A percentile compares a stretch with the other conserved stretches of the same genome.
Conservation (phyloP, 2,329 filamentous ascomycete species). For the Herpotrichia juniperi region DNA sequence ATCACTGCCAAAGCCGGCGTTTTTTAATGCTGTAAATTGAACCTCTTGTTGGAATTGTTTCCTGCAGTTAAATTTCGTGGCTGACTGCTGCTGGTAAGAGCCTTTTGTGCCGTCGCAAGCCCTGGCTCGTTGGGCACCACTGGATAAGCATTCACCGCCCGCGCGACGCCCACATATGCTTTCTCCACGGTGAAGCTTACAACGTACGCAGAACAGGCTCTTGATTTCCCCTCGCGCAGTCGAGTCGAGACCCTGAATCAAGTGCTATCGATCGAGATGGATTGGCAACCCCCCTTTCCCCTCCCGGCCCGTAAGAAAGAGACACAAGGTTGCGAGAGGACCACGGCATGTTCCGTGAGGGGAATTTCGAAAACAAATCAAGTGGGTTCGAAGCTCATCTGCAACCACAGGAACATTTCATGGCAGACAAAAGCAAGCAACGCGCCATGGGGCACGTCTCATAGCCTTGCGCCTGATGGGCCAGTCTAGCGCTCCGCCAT, state of each 20-base stretch:
- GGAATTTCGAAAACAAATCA: not conserved
- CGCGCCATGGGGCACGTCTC: not conserved
- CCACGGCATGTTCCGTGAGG: not conserved
- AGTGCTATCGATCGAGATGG: constrained; percentile 1
- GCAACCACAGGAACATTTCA: not conserved
- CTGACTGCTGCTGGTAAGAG: constrained; percentile 12
- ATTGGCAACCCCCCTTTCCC: not conserved
- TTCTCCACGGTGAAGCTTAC: constrained; percentile 4
- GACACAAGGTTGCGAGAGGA: constrained; percentile 1
- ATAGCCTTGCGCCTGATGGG: not conserved
- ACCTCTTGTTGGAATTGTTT: not conserved
- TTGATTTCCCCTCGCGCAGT: constrained; percentile 2
- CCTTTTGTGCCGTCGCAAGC: constrained; percentile 8
- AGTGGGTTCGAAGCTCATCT: not conserved
- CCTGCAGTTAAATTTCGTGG: constrained; percentile 4
- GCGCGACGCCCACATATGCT: constrained; percentile 1
- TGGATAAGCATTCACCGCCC: constrained; percentile 10
- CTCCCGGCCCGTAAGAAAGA: constrained; percentile 1
- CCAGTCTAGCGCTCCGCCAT: not conserved
- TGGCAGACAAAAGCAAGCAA: not conserved
- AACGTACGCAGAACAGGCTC: constrained; percentile 4
- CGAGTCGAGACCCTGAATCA: constrained; percentile 7
- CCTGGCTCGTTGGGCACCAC: not conserved
- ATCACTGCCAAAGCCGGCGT: no score
- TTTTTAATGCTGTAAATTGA: not conserved